phyloP scores from a whole-genome alignment of 2,329 filamentous ascomycete species.

The Penicillium sp. region DNA sequence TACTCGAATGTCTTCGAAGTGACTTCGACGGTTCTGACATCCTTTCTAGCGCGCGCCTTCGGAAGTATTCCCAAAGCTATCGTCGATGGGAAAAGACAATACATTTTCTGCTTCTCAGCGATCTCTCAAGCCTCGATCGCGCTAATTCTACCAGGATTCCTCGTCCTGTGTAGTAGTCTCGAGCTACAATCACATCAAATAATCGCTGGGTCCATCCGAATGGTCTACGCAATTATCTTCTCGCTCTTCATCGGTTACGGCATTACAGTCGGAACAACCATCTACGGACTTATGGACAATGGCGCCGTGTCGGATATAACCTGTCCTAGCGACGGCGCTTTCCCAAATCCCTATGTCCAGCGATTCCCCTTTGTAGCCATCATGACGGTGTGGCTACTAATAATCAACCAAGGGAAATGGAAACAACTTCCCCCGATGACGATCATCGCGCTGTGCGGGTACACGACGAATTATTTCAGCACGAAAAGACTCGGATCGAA shows the following conservation, averaged over 20 bases:
- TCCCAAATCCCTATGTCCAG: conserved; percentile 45
- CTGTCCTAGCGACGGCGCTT: conserved; percentile 44
- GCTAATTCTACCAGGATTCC: conserved; percentile 69
- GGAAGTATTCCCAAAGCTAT: conserved; percentile 60
- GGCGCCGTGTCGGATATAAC: conserved; percentile 54
- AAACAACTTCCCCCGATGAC: conserved; percentile 77
- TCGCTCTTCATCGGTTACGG: conserved; percentile 72
- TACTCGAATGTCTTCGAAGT: conserved; percentile 67
- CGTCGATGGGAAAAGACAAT: conserved; percentile 31
- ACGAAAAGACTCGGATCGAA: conserved; percentile 66
- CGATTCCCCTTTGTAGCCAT: conserved; percentile 73
- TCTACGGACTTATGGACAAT: conserved; percentile 64
- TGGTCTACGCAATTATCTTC: conserved; percentile 63
- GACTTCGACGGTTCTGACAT: conserved; percentile 65
- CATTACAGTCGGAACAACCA: conserved; percentile 66
- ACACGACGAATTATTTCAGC: conserved; percentile 58
- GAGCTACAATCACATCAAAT: conserved; percentile 71
- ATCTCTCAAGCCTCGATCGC: conserved; percentile 72
- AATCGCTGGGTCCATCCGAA: conserved; percentile 63
- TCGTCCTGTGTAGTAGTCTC: conserved; percentile 62
- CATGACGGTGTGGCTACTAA: conserved; percentile 73
- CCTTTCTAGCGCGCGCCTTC: conserved; percentile 68
- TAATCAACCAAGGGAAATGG: conserved; percentile 82
- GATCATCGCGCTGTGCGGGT: conserved; percentile 72
- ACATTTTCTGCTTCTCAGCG: conserved; percentile 71